Evolutionary conservation across 2,329 filamentous ascomycete genomes (phyloP), one percentile per base, ranked within the genome.

Genomic region (Penicillium sp.): DNA sequence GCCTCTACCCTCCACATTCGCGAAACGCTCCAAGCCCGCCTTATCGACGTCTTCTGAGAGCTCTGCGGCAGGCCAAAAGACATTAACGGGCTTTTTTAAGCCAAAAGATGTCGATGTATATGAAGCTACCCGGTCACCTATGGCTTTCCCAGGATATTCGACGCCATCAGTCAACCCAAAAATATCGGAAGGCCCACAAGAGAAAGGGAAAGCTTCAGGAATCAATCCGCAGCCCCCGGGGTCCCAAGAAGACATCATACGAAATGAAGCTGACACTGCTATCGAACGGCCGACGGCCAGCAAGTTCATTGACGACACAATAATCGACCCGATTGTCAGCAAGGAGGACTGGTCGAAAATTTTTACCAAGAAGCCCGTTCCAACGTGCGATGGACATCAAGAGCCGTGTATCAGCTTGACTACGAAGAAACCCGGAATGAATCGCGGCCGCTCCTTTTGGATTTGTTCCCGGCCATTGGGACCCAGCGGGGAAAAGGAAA

Each of bases 341-440:
- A 93, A 90, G 70, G 88, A 94, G 68, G 88, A 88, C 22, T 97
- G 94, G 94, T 87, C 85, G 5, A 92, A 88, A 69, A 80, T 97
- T 14, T 87, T 97, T 59, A 84, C 87, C 16, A 91, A 88, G 71
- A 86, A 89, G 55, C 77, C 84, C 1, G 80, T 85, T 1, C 94
- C 94, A 1, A 83, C 82, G 55, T 99, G 94, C 70, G 92, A 97
- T 65, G 76, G 78, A 46, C 94, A 99, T 69, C 81, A 85, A 51
- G 92, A 97, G 66, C 89, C 90, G 3, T 97, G 94, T 73, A 89
- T 92, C 61, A 90, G 82, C 61, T 78, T 93, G 50, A 82, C 87
- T 18, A 96, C 92, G 1, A 97, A 93, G 77, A 97, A 97, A 70
- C 81, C 90, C 0, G 94, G 94, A 1, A 78, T 90, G 60, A 99